A percentile compares a stretch with the other conserved stretches of the same genome.
These are phyloP conservation scores for Stentor coeruleus DNA, from an alignment of 73 alveolate species.

Conservation along the genomic window DNA sequence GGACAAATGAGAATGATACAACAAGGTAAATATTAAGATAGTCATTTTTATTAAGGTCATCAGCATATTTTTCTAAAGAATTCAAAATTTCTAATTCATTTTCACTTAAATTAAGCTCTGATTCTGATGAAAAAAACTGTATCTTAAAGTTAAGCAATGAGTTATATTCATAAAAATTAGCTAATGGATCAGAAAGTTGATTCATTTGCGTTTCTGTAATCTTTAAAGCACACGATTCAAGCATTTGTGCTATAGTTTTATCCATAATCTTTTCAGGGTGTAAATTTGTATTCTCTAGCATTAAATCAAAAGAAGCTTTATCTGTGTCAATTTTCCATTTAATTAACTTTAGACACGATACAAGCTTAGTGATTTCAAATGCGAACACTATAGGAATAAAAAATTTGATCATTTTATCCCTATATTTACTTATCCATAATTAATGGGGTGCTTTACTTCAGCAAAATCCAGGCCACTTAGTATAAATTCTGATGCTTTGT, in stretches of 20 bases:
- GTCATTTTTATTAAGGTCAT: background rate
- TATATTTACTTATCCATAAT: too few species aligned
- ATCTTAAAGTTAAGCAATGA: background rate
- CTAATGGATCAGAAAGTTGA: background rate
- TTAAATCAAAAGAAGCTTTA: background rate
- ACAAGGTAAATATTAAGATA: background rate
- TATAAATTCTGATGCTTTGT: background rate
- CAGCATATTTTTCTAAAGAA: background rate
- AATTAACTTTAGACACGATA: too few species aligned
- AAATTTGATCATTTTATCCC: background rate
- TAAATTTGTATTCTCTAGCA: background rate
- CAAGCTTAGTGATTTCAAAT: background rate
- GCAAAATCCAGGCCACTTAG: background rate
- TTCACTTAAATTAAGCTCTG: background rate
- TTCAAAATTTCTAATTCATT: background rate
- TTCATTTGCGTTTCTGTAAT: background rate
- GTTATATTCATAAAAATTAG: background rate
- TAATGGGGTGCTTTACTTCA: background rate
- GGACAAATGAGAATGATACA: too few species aligned
- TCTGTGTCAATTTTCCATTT: background rate
- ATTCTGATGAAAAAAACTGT: background rate
- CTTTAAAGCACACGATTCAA: background rate
- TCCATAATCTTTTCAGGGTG: background rate
- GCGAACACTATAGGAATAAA: background rate
- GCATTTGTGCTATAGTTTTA: background rate